Evolutionary conservation across 73 alveolate species (phyloP).

Genomic region (Loxodes magnus): DNA sequence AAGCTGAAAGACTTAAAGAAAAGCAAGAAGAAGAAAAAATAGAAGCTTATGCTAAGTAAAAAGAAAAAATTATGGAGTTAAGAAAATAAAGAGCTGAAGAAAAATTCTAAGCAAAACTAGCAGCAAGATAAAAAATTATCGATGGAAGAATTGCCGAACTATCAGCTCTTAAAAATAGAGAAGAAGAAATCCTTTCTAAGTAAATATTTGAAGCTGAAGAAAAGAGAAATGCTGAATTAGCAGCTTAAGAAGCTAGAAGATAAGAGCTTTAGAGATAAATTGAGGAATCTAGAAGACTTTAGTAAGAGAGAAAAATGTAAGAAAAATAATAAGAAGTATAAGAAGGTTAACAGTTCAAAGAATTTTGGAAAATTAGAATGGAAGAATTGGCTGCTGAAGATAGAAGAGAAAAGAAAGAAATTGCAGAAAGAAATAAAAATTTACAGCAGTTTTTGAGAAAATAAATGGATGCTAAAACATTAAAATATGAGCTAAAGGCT

Average conservation of each 20-base stretch:
- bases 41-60: conserved; percentile 56
- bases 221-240: conserved; percentile 34
- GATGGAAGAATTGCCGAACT: conserved; percentile 44
- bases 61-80: conserved; percentile 39
- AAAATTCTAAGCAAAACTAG: conserved; percentile 47
- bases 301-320: conserved; percentile 35
- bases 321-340: conserved; percentile 33
- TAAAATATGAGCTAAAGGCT: conserved; percentile 55
- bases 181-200: conserved; percentile 43
- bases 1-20: conserved; percentile 23
- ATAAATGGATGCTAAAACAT: conserved; percentile 44
- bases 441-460: conserved; percentile 40
- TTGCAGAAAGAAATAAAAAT: conserved; percentile 36
- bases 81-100: conserved; percentile 44
- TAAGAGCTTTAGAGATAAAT: conserved; percentile 49
- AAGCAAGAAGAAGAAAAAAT: conserved; percentile 67
- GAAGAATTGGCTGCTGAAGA: conserved; percentile 50
- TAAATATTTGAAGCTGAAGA: conserved; percentile 48
- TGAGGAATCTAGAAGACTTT: conserved; percentile 43
- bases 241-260: conserved; percentile 42
- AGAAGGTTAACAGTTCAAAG: conserved; percentile 58
- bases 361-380: conserved; percentile 58
- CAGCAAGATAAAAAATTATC: conserved; percentile 47
- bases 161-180: conserved; percentile 29
- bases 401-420: conserved; percentile 45